These are phyloP conservation scores for Gossypium schwendimanii DNA, from an alignment of 441 rosid species.

Conservation along the genomic window DNA sequence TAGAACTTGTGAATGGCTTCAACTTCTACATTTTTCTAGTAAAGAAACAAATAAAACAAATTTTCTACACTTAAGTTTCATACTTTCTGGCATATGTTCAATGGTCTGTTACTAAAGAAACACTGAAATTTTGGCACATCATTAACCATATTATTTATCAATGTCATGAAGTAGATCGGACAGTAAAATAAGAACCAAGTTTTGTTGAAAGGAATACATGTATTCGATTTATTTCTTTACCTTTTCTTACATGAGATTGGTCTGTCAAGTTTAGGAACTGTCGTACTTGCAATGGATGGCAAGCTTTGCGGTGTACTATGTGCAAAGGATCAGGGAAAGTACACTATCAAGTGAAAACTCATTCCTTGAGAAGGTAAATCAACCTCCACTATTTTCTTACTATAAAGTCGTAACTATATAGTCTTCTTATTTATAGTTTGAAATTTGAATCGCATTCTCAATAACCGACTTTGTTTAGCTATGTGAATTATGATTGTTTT, in stretches of 20 bases:
- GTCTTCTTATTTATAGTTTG: background rate
- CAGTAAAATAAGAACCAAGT: background rate
- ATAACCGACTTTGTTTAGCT: background rate
- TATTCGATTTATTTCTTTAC: background rate
- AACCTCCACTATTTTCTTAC: slow-evolving; percentile 6
- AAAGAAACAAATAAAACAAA: background rate
- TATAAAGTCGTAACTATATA: background rate
- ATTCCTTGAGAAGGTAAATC: slow-evolving; percentile 62
- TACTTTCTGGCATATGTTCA: background rate
- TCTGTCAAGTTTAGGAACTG: slow-evolving; percentile 53
- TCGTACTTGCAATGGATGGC: slow-evolving; percentile 82
- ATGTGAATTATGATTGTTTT: background rate
- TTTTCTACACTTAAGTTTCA: background rate
- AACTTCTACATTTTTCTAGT: background rate
- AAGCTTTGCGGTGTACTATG: slow-evolving; percentile 72
- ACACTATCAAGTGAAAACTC: slow-evolving; percentile 70
- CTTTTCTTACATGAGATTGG: slow-evolving; percentile 8
- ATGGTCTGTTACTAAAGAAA: background rate
- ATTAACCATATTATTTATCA: background rate
- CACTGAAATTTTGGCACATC: background rate
- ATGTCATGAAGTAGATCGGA: background rate
- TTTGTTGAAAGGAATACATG: background rate
- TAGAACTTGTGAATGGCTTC: background rate
- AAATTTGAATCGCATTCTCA: background rate
- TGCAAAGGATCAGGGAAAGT: slow-evolving; percentile 89